These are phyloP conservation scores for Monosporozyma servazzii DNA, from an alignment of 805 yeast genomes.

Conservation along the genomic window DNA sequence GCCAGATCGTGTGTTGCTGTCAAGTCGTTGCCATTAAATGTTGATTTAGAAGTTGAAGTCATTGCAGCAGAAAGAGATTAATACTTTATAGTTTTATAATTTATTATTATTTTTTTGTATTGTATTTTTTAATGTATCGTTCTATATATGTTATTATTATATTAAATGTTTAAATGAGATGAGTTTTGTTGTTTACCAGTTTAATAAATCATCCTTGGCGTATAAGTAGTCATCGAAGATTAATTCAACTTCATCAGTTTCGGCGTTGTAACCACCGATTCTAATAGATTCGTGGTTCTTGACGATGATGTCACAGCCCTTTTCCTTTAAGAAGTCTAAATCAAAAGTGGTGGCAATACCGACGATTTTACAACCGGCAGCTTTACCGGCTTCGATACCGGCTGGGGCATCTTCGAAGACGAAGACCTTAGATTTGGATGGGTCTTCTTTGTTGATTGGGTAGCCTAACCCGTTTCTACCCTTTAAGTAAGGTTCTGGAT, in stretches of 20 bases:
- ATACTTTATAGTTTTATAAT: neutral
- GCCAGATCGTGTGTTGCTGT: conserved; percentile 98
- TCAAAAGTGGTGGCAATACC: conserved; percentile 79
- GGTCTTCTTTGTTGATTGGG: conserved; percentile 31
- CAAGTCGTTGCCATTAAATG: conserved; percentile 77
- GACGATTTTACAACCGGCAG: conserved; percentile 72
- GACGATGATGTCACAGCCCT: conserved; percentile 79
- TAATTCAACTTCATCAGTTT: conserved; percentile 32
- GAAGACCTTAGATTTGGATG: conserved; percentile 38
- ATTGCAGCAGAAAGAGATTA: conserved; percentile 60
- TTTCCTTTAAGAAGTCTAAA: conserved; percentile 54
- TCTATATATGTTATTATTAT: neutral
- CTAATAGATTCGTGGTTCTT: conserved; percentile 57
- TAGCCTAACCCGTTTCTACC: conserved; percentile 38
- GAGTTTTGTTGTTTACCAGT: conserved; percentile 21
- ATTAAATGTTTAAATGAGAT: neutral
- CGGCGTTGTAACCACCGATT: conserved; percentile 45
- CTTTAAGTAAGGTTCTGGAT: conserved; percentile 70
- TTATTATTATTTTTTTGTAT: neutral
- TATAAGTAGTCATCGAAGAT: conserved; percentile 32
- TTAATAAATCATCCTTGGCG: conserved; percentile 30
- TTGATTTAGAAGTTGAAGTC: conserved; percentile 77
- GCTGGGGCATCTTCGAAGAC: conserved; percentile 89
- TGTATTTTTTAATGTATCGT: neutral
- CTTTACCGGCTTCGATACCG: conserved; percentile 75